Percentiles rank a stretch among this genome's conserved stretches.
Conservation (phyloP, 2,329 filamentous ascomycete species). For the Monosporascus sp. region DNA sequence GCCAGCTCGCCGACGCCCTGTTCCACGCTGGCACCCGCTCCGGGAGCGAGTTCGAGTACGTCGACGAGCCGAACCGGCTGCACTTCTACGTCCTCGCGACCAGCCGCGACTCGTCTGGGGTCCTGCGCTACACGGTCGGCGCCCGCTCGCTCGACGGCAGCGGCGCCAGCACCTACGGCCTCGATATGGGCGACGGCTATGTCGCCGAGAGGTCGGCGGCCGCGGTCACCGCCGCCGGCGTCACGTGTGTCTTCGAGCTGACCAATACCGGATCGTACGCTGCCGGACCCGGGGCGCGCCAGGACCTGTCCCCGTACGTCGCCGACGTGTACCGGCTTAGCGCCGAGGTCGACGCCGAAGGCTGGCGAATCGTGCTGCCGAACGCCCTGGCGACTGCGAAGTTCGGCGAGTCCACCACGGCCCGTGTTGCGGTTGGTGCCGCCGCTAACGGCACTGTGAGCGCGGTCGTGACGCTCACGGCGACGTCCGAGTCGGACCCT, state of each 20-base stretch:
- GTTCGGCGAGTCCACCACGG: constrained; percentile 33
- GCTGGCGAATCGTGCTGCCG: constrained; percentile 40
- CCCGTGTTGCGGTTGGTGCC: constrained; percentile 38
- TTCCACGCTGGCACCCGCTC: constrained; percentile 50
- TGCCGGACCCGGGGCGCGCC: constrained; percentile 12
- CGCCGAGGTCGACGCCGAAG: constrained; percentile 36
- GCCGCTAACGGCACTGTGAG: constrained; percentile 23
- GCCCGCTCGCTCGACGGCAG: constrained; percentile 37
- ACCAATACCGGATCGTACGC: constrained; percentile 38
- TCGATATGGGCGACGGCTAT: constrained; percentile 32
- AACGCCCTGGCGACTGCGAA: constrained; percentile 36
- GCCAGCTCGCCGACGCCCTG: constrained; percentile 47
- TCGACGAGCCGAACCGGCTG: constrained; percentile 41
- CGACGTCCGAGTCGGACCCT: constrained; percentile 40
- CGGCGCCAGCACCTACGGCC: constrained; percentile 28
- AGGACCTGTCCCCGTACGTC: constrained; percentile 34
- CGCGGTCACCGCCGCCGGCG: constrained; percentile 27
- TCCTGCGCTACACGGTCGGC: constrained; percentile 44
- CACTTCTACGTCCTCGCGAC: constrained; percentile 46
- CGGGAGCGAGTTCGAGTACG: constrained; percentile 43
- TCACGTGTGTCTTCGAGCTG: constrained; percentile 42
- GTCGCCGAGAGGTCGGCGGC: constrained; percentile 18
- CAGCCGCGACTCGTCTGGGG: constrained; percentile 34
- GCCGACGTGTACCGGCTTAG: constrained; percentile 43
- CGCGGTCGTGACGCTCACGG: constrained; percentile 37